Evolutionary conservation across 192 early-diverging fungal genomes (phyloP), one percentile per base, ranked within the genome.

Genomic region (Coemansia asiatica): DNA sequence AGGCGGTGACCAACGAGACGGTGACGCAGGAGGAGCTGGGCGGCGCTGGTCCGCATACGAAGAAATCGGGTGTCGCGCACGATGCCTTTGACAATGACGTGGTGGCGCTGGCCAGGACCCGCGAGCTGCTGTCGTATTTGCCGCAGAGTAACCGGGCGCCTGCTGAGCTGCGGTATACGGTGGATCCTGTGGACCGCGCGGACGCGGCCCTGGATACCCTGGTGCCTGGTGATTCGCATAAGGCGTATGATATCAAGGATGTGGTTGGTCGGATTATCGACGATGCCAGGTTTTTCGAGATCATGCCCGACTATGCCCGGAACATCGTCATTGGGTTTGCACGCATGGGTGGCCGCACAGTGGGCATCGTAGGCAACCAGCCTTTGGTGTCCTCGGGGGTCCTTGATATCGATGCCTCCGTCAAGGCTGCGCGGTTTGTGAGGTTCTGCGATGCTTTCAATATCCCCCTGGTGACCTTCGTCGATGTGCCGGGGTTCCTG

Each of bases 381-480:
- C 96, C 96, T 0, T 79, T 95, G 27, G 93, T 95, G 10, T 96
- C 94, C 6, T 97, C 95, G 4, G 96, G 96, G 44, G 95, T 95
- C 6, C 81, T 98, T 12, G 96, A 98, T 61, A 98, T 98, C 71
- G 92, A 94, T 71, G 86, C 93, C 2, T 95, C 93, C 2, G 89
- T 96, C 48, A 98, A 98, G 84, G 96, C 93, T 28, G 95, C 95
- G 22, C 85, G 96, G 23, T 98, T 93, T 82, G 95, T 98, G 64
- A 86, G 96, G 7, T 98, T 98, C 81, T 92, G 90, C 75, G 96
- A 98, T 74, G 93, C 95, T 0, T 98, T 98, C 83, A 91, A 92
- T 66, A 94, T 98, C 63, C 96, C 96, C 2, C 68, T 98, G 22
- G 57, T 98, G 27, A 96, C 96, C 13, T 85, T 98, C 40, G 96